A percentile compares a stretch with the other conserved stretches of the same genome.
These are phyloP conservation scores for Aschersonia sp. DNA, from an alignment of 2,329 filamentous ascomycete species.

Conservation along the genomic window DNA sequence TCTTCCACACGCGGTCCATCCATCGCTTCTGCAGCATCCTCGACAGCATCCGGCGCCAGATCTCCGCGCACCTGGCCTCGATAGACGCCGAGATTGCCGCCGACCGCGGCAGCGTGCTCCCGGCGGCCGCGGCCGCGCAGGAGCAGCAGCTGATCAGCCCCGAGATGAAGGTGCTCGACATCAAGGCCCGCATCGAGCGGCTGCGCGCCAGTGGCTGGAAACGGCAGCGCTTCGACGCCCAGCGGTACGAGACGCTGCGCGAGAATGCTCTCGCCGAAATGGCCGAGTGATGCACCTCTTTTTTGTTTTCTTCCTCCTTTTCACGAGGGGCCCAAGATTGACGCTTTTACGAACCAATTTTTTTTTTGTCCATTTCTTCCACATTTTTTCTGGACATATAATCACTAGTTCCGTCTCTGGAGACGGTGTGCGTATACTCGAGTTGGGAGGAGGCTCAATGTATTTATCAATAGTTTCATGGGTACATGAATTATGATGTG, in stretches of 20 bases:
- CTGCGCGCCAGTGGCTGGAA: constrained; percentile 40
- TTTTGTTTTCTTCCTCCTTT: background rate
- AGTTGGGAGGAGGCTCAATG: too few relatives aligned
- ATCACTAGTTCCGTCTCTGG: background rate
- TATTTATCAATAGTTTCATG: too few relatives aligned
- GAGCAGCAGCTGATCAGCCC: constrained; percentile 10
- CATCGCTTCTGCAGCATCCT: constrained; percentile 35
- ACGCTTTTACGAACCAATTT: background rate
- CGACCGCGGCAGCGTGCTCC: constrained; percentile 7
- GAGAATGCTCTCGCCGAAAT: constrained; percentile 38
- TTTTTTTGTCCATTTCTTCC: background rate
- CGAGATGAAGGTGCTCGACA: constrained; percentile 23
- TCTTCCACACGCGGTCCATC: constrained; percentile 27
- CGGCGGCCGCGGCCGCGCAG: background rate
- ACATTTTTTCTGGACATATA: background rate
- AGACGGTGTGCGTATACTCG: background rate
- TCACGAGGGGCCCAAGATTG: background rate
- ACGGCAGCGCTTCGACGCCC: constrained; percentile 37
- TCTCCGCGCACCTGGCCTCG: constrained; percentile 30
- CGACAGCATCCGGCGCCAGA: constrained; percentile 30
- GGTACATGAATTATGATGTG: background rate
- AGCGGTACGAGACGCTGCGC: constrained; percentile 36
- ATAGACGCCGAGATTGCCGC: constrained; percentile 24
- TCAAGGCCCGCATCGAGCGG: constrained; percentile 37
- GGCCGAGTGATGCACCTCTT: constrained; percentile 3